Percentiles rank a stretch among this genome's conserved stretches.
These are phyloP conservation scores for Xerocomus brunneocitrinus DNA, from an alignment of 768 basidiomycete genomes.

Conservation along the genomic window DNA sequence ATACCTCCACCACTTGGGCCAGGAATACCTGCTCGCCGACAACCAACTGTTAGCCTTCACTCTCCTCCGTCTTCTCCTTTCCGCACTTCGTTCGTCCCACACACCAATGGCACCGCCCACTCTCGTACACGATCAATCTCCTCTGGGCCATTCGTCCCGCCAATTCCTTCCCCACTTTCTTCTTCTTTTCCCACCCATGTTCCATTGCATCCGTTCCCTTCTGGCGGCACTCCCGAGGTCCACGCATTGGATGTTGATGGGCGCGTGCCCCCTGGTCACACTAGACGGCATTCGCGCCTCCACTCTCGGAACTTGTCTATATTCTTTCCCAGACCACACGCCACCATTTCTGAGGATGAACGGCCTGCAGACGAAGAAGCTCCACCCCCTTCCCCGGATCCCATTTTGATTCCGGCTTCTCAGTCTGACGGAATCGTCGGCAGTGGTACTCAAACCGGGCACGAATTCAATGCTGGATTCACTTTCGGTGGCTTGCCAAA, in stretches of 20 bases:
- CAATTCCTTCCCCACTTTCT: conserved; percentile 26
- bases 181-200: conserved; percentile 26
- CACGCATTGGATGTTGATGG: conserved; percentile 12
- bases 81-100: conserved; percentile 21
- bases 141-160: conserved; percentile 26
- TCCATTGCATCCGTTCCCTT: conserved; percentile 25
- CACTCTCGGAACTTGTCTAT: conserved; percentile 91
- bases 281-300: conserved; percentile 59
- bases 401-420: conserved; percentile 38
- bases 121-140: conserved; percentile 33
- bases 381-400: conserved; percentile 44
- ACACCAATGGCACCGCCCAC: conserved; percentile 11
- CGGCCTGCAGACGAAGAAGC: conserved; percentile 42
- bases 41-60: conserved; percentile 19
- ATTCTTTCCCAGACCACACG: conserved; percentile 75
- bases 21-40: conserved; percentile 27
- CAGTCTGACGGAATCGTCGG: conserved; percentile 27
- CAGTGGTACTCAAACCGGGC: conserved; percentile 29
- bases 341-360: conserved; percentile 67
- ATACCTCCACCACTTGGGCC: conserved; percentile 20
- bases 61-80: conserved; percentile 33
- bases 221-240: conserved; percentile 16
- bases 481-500: conserved; percentile 55
- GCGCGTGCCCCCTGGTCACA: conserved; percentile 23
- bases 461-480: conserved; percentile 51